phyloP scores from a whole-genome alignment of 2,329 filamentous ascomycete genomes.

The Talaromyces sp. region DNA sequence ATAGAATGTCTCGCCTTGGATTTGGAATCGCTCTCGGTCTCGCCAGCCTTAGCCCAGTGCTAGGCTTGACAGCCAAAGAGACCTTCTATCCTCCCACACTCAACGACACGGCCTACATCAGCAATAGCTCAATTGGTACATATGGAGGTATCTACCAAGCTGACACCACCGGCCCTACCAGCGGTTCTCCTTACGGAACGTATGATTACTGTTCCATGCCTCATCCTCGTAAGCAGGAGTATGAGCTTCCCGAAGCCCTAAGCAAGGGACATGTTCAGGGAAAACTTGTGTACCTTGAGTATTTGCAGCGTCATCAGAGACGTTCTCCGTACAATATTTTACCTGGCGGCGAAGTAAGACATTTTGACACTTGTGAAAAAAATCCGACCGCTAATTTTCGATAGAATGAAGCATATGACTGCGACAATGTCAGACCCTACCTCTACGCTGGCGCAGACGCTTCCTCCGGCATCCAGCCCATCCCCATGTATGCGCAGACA shows the following conservation, averaged over 20 bases:
- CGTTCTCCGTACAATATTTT: slow-evolving; percentile 42
- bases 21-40: slow-evolving; percentile 14
- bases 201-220: slow-evolving; percentile 45
- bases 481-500: slow-evolving; percentile 38
- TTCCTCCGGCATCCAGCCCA: slow-evolving; percentile 24
- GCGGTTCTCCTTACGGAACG: slow-evolving; percentile 27
- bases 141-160: slow-evolving; percentile 41
- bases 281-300: slow-evolving; percentile 40
- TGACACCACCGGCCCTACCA: slow-evolving; percentile 23
- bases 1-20: slow-evolving; percentile 10
- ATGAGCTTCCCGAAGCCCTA: slow-evolving; percentile 32
- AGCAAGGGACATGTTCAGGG: slow-evolving; percentile 29
- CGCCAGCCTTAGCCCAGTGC: slow-evolving; percentile 8
- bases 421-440: slow-evolving; percentile 39
- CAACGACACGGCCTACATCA: slow-evolving; percentile 40
- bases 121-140: slow-evolving; percentile 35
- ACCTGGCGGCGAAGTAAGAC: slow-evolving; percentile 38
- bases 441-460: slow-evolving; percentile 33
- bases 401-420: slow-evolving; percentile 40
- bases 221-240: slow-evolving; percentile 36
- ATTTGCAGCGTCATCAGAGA: slow-evolving; percentile 41
- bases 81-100: slow-evolving; percentile 39
- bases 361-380: neutral
- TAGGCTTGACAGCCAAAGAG: slow-evolving; percentile 20
- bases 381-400: neutral